Base-by-base conservation (phyloP, 108 stramenopile genomes). In the Nitzschia sp. region DNA sequence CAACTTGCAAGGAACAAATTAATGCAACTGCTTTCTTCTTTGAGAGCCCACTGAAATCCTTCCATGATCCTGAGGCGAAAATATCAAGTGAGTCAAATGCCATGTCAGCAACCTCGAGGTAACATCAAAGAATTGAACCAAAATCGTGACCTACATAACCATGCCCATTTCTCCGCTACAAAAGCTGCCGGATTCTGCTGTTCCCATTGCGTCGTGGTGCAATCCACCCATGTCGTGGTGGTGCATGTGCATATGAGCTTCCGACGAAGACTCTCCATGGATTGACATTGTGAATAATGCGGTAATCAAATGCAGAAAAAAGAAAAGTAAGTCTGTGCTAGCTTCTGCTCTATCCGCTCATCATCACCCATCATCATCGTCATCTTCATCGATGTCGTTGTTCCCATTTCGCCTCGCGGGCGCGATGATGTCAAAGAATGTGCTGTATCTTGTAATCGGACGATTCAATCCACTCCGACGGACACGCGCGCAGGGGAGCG, bases 1-100 rank as follows among this genome's bases (percentile, higher is more conserved):
- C 85, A 86, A 17, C 53, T 28, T 0, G 72, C 54, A 47, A 82
- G 74, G 33, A 59, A 82, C 0, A 86, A 46, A 59, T 86, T 86
- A 31, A 86, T 54, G 56, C 85, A 86, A 23, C 65, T 63, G 34
- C 70, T 57, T 11, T 71, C 55, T 51, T 56, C 65, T 29, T 60
- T 60, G 25, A 78, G 46, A 8, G 72, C 60, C 68, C 68, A 78
- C 6, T 65, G 74, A 49, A 85, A 85, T 19, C 84, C 80, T 24
- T 72, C 71, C 71, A 83, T 71, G 70, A 56, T 46, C 70, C 70
- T 67, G 35, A 0, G 19, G 38, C 3, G 17, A 62, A 25, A 47
- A 35, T 9, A 34, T 11, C 26, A 68, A 25, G 49, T 46, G 54
- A 33, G 27, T 32, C 60, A 19, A 42, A 42, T 42, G 38, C 38